Conservation (phyloP, 805 yeast species). For the Isabelozyma heimii region DNA sequence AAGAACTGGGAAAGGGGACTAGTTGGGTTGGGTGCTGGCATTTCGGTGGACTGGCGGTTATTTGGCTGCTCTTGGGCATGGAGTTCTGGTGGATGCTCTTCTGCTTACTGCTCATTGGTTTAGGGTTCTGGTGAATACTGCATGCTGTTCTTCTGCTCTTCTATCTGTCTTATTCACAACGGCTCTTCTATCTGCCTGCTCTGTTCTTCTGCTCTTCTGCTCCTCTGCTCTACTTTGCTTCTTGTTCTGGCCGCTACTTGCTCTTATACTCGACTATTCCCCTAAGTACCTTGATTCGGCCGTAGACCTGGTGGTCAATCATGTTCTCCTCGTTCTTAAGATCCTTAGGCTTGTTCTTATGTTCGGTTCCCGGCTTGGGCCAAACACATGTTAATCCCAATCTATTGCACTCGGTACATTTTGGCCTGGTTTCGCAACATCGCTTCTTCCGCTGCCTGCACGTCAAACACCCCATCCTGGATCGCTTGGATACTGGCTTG, state of each 20-base stretch:
- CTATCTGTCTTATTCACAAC: too few relatives aligned
- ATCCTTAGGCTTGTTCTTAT: constrained; percentile 54
- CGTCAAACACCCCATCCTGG: constrained; percentile 73
- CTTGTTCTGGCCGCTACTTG: neutral
- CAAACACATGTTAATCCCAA: constrained; percentile 64
- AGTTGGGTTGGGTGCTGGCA: too few relatives aligned
- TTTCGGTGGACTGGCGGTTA: too few relatives aligned
- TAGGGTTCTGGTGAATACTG: too few relatives aligned
- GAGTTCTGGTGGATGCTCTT: too few relatives aligned
- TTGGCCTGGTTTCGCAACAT: constrained; percentile 70
- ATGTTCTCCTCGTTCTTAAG: constrained; percentile 48
- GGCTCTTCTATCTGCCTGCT: too few relatives aligned
- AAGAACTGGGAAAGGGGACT: too few relatives aligned
- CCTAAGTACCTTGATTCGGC: constrained; percentile 58
- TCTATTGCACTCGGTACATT: constrained; percentile 66
- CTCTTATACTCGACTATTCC: constrained; percentile 56
- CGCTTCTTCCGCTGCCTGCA: constrained; percentile 76
- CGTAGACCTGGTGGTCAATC: constrained; percentile 53
- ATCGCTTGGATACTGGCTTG: constrained; percentile 40
- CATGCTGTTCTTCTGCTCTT: too few relatives aligned
- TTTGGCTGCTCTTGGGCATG: too few relatives aligned
- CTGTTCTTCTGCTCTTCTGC: too few relatives aligned
- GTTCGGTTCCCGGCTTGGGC: constrained; percentile 72
- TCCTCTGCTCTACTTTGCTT: too few relatives aligned
- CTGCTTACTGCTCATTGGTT: too few relatives aligned